Percentiles rank a stretch among this genome's conserved stretches.
Evolutionary conservation across 2,329 filamentous ascomycete genomes (phyloP).

Genomic region (Thelonectria rubi): DNA sequence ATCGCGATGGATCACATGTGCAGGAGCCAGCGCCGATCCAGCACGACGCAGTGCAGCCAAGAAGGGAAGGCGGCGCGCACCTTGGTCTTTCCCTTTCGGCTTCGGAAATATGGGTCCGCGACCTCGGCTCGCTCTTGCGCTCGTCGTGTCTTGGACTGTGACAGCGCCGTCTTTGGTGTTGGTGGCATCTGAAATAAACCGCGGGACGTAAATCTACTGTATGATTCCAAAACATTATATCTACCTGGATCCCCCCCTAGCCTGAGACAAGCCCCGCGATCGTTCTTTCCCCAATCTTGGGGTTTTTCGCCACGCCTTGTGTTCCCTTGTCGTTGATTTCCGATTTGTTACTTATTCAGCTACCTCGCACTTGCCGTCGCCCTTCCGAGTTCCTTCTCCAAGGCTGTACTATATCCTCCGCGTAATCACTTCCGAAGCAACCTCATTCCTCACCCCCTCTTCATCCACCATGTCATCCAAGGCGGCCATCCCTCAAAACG

Average conservation of each 20-base stretch:
- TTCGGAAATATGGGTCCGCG: slow-evolving; percentile 25
- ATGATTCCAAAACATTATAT: slow-evolving; percentile 1
- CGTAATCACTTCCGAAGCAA: neutral
- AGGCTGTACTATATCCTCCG: neutral
- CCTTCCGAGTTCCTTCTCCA: slow-evolving; percentile 1
- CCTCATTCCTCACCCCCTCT: slow-evolving; percentile 7
- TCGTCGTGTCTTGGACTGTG: slow-evolving; percentile 22
- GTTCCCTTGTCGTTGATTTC: slow-evolving; percentile 14
- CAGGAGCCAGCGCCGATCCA: slow-evolving; percentile 7
- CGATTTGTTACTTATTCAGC: slow-evolving; percentile 1
- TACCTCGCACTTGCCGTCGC: neutral
- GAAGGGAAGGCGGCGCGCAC: slow-evolving; percentile 23
- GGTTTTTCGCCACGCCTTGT: slow-evolving; percentile 8
- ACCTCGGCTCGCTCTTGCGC: slow-evolving; percentile 28
- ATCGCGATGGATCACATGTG: slow-evolving; percentile 15
- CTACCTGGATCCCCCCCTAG: slow-evolving; percentile 10
- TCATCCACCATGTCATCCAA: slow-evolving; percentile 55
- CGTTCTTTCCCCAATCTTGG: slow-evolving; percentile 11
- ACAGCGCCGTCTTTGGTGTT: slow-evolving; percentile 10
- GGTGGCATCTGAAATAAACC: slow-evolving; percentile 21
- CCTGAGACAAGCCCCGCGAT: slow-evolving; percentile 14
- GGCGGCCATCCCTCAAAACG: slow-evolving; percentile 80
- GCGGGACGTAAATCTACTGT: neutral
- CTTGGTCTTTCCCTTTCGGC: slow-evolving; percentile 18
- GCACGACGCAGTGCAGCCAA: slow-evolving; percentile 10